Base-by-base conservation (phyloP, 805 yeast species). In the Pichia cephalocereana region DNA sequence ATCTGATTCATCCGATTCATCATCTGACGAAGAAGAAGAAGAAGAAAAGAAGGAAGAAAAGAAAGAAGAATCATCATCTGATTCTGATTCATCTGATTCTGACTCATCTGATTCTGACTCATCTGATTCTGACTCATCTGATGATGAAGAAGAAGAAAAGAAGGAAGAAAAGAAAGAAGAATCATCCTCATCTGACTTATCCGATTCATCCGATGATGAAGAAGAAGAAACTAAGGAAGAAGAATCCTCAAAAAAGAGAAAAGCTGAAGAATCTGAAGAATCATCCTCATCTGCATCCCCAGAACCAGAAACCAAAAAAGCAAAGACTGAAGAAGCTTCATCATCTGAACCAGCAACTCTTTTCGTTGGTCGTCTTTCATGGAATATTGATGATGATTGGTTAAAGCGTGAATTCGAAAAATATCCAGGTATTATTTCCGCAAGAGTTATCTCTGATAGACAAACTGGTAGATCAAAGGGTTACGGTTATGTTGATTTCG, bases 381-480 rank as follows among this genome's bases (percentile, higher is more conserved):
- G 98, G 98, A 85, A 82, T 69, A 79, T 93, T 62, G 99, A 93
- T 64, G 97, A 90, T 66, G 95, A 83, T 52, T 86, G 96, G 96
- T 80, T 93, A 67, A 75, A 76, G 70, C 73, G 82, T 53, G 97
- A 87, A 72, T 93, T 93, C 68, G 89, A 83, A 67, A 78, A 76
- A 53, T 52, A 69, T 53, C 96, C 91, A 46, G 96, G 95, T 68
- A 93, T 89, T 51, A 61, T 79, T 37, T 68, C 82, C 60, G 97
- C 98, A 57, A 83, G 99, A 73, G 96, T 93, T 57, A 87, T 93
- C 67, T 80, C 82, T 70, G 98, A 93, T 71, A 85, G 93, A 72
- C 62, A 57, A 31, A 85, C 84, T 53, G 79, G 95, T 51, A 86
- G 87, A 72, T 88, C 96, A 48, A 83, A 91, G 77, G 99, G 99